Conservation (phyloP, 805 yeast genomes). For the Hanseniaspora singularis region DNA sequence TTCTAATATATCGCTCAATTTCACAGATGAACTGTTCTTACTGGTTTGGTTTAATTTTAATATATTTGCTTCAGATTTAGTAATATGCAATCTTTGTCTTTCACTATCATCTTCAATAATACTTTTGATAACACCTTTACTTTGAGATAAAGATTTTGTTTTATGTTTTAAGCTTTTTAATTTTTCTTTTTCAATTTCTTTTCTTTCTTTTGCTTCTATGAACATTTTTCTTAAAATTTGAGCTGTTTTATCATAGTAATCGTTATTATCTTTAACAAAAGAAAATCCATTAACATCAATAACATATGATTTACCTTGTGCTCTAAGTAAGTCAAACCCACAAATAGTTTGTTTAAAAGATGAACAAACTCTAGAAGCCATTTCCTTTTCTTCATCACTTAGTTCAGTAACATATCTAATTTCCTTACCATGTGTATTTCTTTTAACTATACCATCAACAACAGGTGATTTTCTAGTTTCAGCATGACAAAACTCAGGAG, state of each 20-base stretch:
- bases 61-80: slow-evolving; percentile 15
- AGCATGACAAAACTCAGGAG: slow-evolving; percentile 83
- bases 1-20: slow-evolving; percentile 4
- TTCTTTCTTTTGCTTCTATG: slow-evolving; percentile 43
- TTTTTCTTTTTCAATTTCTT: slow-evolving; percentile 32
- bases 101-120: slow-evolving; percentile 8
- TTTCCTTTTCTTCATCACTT: slow-evolving; percentile 57
- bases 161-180: slow-evolving; percentile 24
- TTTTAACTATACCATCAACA: slow-evolving; percentile 95
- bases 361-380: slow-evolving; percentile 66
- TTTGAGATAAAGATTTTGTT: slow-evolving; percentile 7
- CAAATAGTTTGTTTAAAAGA: slow-evolving; percentile 88
- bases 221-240: slow-evolving; percentile 65
- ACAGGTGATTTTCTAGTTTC: slow-evolving; percentile 98
- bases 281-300: slow-evolving; percentile 98
- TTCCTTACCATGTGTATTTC: slow-evolving; percentile 96
- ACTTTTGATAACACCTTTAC: slow-evolving; percentile 6
- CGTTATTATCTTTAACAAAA: slow-evolving; percentile 82
- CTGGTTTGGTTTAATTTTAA: slow-evolving; percentile 7
- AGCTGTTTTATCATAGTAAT: slow-evolving; percentile 76
- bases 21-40: slow-evolving; percentile 22
- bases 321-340: slow-evolving; percentile 89
- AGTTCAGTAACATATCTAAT: slow-evolving; percentile 78
- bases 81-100: slow-evolving; percentile 13
- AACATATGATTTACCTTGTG: slow-evolving; percentile 75